Conservation (phyloP, 345 rosid genomes). For the Pistacia vera region DNA sequence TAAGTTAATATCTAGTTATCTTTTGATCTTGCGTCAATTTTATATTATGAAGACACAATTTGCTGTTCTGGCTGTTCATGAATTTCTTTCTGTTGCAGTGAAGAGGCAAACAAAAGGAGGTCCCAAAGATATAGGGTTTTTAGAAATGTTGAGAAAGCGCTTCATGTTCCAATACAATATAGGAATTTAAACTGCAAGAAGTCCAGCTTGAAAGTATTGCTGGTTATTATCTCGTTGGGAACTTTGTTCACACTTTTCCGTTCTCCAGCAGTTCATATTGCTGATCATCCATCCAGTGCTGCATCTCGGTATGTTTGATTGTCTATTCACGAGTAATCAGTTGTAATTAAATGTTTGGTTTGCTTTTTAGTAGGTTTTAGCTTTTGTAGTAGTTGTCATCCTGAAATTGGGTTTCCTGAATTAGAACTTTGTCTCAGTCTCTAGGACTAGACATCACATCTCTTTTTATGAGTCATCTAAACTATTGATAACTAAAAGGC, state of each 20-base stretch:
- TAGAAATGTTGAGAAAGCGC: constrained; percentile 66
- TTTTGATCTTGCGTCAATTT: neutral
- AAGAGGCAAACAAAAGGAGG: constrained; percentile 55
- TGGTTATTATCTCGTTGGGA: constrained; percentile 55
- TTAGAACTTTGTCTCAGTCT: neutral
- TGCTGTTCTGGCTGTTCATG: constrained; percentile 1
- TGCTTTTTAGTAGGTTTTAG: neutral
- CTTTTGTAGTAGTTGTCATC: neutral
- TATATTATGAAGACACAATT: neutral
- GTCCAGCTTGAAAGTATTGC: constrained; percentile 50
- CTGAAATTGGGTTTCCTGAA: neutral
- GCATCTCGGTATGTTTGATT: constrained; percentile 38
- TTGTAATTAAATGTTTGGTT: neutral
- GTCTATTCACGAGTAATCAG: neutral
- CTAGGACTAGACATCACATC: neutral
- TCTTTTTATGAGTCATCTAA: neutral
- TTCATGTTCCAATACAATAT: constrained; percentile 54
- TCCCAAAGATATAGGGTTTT: constrained; percentile 46
- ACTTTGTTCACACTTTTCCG: constrained; percentile 59
- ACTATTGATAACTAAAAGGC: neutral
- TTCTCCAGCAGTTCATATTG: constrained; percentile 63
- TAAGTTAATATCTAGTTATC: neutral
- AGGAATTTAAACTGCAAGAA: constrained; percentile 61
- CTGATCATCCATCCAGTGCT: constrained; percentile 46
- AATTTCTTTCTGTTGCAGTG: constrained; percentile 38